Evolutionary conservation across 148 eudicot species (phyloP).

Genomic region (Hydrangea macrophylla): DNA sequence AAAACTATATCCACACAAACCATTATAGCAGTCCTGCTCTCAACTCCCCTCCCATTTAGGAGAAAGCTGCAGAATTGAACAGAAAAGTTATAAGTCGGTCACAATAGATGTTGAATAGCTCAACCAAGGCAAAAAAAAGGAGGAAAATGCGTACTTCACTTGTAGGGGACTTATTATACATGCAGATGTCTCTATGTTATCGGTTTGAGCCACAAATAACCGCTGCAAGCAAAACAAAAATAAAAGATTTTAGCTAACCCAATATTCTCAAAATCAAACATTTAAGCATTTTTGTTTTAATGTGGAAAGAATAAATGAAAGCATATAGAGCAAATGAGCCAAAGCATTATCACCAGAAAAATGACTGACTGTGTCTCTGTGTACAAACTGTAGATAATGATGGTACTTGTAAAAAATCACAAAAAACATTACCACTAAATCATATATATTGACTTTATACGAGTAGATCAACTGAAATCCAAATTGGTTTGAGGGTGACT

Average conservation of each 20-base stretch:
- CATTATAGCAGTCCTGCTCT: slow-evolving; percentile 34
- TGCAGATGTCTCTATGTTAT: slow-evolving; percentile 55
- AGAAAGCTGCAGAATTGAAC: slow-evolving; percentile 45
- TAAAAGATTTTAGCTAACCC: no score
- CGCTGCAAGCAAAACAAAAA: slow-evolving; percentile 32
- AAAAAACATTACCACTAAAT: no score
- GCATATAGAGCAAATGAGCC: no score
- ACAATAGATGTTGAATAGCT: not conserved
- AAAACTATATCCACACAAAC: slow-evolving; percentile 33
- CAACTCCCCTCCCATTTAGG: slow-evolving; percentile 64
- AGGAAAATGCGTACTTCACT: slow-evolving; percentile 39
- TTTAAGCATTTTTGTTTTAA: no score
- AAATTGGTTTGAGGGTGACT: slow-evolving; percentile 20
- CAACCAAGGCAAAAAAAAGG: not conserved
- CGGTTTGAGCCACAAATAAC: slow-evolving; percentile 53
- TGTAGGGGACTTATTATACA: slow-evolving; percentile 56
- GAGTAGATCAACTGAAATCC: no score
- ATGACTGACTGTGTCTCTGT: no score
- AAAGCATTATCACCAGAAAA: no score
- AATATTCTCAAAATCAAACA: no score
- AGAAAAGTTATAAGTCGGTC: not conserved
- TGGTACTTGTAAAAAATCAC: no score
- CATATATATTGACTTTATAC: no score
- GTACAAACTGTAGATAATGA: no score
- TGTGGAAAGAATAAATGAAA: no score